phyloP scores from a whole-genome alignment of 352 stramenopile genomes.

The Phytophthora kernoviae region DNA sequence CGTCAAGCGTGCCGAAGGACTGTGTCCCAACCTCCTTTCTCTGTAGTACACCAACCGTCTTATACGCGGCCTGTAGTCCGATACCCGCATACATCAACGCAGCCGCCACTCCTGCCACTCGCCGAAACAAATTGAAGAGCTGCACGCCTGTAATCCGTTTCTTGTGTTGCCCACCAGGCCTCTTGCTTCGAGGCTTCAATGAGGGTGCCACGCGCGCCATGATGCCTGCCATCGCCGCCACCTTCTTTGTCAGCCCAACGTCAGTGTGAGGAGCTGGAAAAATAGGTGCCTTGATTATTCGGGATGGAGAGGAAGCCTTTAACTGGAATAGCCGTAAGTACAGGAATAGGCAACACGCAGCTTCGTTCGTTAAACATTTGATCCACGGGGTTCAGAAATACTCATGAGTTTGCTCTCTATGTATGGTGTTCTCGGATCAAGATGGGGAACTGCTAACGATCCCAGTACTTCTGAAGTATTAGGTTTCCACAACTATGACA shows the following conservation, averaged over 20 bases:
- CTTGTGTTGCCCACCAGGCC: not conserved
- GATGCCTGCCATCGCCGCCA: slow-evolving; percentile 18
- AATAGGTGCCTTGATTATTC: not conserved
- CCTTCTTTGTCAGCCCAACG: not conserved
- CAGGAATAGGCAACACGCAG: too few relatives aligned
- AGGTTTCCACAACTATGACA: slow-evolving; percentile 15
- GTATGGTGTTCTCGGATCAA: too few relatives aligned
- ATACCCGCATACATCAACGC: slow-evolving; percentile 25
- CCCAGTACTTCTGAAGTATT: not conserved
- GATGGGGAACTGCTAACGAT: too few relatives aligned
- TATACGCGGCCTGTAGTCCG: slow-evolving; percentile 20
- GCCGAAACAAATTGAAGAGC: slow-evolving; percentile 29
- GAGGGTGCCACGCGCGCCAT: slow-evolving; percentile 13
- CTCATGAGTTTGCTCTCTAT: too few relatives aligned
- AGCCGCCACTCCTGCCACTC: slow-evolving; percentile 27
- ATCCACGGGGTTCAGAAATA: too few relatives aligned
- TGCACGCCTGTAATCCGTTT: slow-evolving; percentile 30
- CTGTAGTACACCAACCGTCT: slow-evolving; percentile 21
- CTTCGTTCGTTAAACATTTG: too few relatives aligned
- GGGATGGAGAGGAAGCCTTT: not conserved
- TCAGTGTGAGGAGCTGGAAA: not conserved
- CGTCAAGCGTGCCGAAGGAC: slow-evolving; percentile 23
- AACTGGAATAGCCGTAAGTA: too few relatives aligned
- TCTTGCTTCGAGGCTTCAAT: too few relatives aligned
- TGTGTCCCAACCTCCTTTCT: slow-evolving; percentile 17